Evolutionary conservation across 768 basidiomycete genomes (phyloP), one percentile per base, ranked within the genome.

Genomic region (Mycena albidolilacea): DNA sequence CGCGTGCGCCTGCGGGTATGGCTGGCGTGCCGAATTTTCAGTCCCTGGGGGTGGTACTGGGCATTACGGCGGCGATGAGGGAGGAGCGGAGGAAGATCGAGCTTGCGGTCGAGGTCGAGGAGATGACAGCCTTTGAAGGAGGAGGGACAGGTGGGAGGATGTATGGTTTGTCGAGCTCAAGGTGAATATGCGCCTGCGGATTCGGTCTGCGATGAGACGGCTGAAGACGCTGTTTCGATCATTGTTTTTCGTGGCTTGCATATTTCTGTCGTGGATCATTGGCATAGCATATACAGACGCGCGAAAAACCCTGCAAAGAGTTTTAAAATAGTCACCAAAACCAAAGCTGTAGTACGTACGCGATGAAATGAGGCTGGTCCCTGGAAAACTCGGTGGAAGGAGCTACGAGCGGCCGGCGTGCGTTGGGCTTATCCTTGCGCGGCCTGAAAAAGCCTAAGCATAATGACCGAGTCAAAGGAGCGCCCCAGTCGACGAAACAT

Each of bases 21-120:
- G 69, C 73, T 21, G 65, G 73, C 12, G 64, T 54, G 30, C 73
- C 73, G 9, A 46, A 39, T 35, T 74, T 70, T 19, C 66, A 74
- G 44, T 74, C 69, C 5, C 69, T 74, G 35, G 73, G 61, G 19
- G 62, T 55, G 8, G 66, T 67, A 1, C 2, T 52, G 61, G 21
- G 43, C 9, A 71, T 71, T 46, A 52, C 43, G 6, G 37, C 12
- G 30, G 70, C 50, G 14, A 30, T 30, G 52, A 10, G 44, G 9
- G 69, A 69, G 65, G 12, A 43, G 54, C 17, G 12, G 17, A 23
- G 5, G n/a, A 55, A 67, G 44, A n/a, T n/a, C n/a, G n/a, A n/a
- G n/a, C n/a, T n/a, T n/a, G n/a, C n/a, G n/a, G n/a, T n/a, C n/a
- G n/a, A n/a, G n/a, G n/a, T n/a, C n/a, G n/a, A n/a, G 15, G 35